Base-by-base conservation (phyloP, 441 rosid genomes). In the Pelargonium citronellum region DNA sequence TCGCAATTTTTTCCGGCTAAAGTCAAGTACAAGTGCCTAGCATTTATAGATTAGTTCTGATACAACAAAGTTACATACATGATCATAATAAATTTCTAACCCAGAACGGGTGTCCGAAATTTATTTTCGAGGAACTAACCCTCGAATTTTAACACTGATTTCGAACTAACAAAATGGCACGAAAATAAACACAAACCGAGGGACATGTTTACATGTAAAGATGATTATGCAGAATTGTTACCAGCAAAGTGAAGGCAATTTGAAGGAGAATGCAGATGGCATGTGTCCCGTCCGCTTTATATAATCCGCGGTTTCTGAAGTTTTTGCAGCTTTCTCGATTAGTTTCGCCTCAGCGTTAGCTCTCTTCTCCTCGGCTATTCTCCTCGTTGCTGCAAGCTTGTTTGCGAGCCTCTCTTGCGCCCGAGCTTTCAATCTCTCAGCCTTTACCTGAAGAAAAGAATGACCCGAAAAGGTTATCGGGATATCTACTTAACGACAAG, bases 261-360 rank as follows among this genome's bases (percentile, higher is more conserved):
- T 94, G 61, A 94, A 78, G 69, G 92, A 84, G 72, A 87, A 84
- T 0, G 89, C 82, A 75, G 88, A 85, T 70, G 96, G 97, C 78
- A 91, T 75, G 76, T 86, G 96, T 7, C 99, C 99, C 0, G 89
- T 90, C 80, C 95, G 86, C 80, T 94, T 85, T 73, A 90, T 90
- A 61, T 89, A 87, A 74, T 95, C 97, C 13, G 91, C 91, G 27
- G 77, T 83, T 64, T 90, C 90, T 0, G 97, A 89, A n/a, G 96
- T 95, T 79, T 63, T 82, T 46, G 80, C 85, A 5, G 87, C 91
- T 77, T 87, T 87, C 85, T 90, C 96, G 13, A 81, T 87, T 71
- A 89, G 70, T 62, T 83, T 81, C 4, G 97, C 88, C 83, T 91
- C 96, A 2, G 97, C 97, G 47, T 87, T 89, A 6, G 95, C 89